Percentiles rank a stretch among this genome's conserved stretches.
Evolutionary conservation across 2,329 filamentous ascomycete species (phyloP).

Genomic region (Alternaria gansuensis): DNA sequence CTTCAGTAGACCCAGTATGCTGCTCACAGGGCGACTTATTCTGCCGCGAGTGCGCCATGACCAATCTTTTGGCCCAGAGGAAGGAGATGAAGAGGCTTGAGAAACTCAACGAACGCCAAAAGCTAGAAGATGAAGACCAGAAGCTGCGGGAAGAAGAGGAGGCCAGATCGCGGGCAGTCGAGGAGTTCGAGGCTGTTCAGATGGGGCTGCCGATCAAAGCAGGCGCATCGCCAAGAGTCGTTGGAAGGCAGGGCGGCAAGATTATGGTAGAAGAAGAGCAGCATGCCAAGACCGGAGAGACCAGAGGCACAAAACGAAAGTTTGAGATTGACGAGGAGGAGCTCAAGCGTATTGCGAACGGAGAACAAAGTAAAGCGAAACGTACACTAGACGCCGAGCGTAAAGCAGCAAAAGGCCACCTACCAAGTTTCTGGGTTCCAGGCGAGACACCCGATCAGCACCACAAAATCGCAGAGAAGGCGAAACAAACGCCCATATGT

Average conservation of each 20-base stretch:
- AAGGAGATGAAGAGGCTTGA: slow-evolving; percentile 88
- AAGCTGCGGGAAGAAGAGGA: slow-evolving; percentile 71
- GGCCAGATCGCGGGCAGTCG: slow-evolving; percentile 72
- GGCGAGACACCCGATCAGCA: slow-evolving; percentile 73
- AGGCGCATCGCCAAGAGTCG: slow-evolving; percentile 49
- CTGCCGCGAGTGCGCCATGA: slow-evolving; percentile 92
- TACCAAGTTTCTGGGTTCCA: slow-evolving; percentile 94
- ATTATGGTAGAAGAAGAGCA: slow-evolving; percentile 54
- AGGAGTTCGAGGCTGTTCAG: slow-evolving; percentile 86
- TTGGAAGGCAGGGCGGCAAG: slow-evolving; percentile 56
- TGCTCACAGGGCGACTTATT: slow-evolving; percentile 85
- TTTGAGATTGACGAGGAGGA: slow-evolving; percentile 82
- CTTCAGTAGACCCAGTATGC: slow-evolving; percentile 81
- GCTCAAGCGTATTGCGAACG: slow-evolving; percentile 71
- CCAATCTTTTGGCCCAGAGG: slow-evolving; percentile 88
- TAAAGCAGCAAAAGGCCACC: slow-evolving; percentile 67
- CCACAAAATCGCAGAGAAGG: slow-evolving; percentile 56
- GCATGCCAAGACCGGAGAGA: slow-evolving; percentile 40
- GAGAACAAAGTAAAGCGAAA: slow-evolving; percentile 75
- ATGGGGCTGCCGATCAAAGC: slow-evolving; percentile 64
- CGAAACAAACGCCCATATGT: slow-evolving; percentile 76
- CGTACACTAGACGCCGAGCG: slow-evolving; percentile 77
- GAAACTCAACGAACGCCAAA: slow-evolving; percentile 68
- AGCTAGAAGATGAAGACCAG: slow-evolving; percentile 69
- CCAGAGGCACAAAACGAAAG: slow-evolving; percentile 72